phyloP scores from a whole-genome alignment of 768 basidiomycete species.

The Candolleomyces eurysporus region DNA sequence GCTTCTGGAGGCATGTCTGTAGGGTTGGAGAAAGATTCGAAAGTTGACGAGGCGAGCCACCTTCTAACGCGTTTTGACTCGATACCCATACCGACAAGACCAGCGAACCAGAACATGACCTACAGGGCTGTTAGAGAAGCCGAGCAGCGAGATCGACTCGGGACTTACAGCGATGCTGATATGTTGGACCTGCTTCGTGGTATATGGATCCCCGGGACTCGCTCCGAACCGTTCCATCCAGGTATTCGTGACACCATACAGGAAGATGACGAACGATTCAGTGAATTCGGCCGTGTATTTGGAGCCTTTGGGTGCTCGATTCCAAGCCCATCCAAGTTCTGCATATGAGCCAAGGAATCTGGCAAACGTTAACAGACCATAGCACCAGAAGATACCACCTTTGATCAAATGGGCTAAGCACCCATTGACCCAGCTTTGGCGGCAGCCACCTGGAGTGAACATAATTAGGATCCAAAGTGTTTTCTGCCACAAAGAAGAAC shows the following conservation, averaged over 20 bases:
- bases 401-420: constrained; percentile 93
- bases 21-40: constrained; percentile 25
- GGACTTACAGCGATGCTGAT: constrained; percentile 81
- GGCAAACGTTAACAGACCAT: constrained; percentile 85
- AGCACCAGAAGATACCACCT: constrained; percentile 91
- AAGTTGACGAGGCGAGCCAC: constrained; percentile 67
- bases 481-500: constrained; percentile 5
- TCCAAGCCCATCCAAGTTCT: constrained; percentile 95
- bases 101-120: constrained; percentile 96
- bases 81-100: constrained; percentile 85
- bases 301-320: constrained; percentile 53
- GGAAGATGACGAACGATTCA: constrained; percentile 79
- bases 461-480: constrained; percentile 9
- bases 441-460: constrained; percentile 61
- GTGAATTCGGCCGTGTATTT: constrained; percentile 70
- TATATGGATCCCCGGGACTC: constrained; percentile 75
- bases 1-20: constrained; percentile 35
- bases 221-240: constrained; percentile 98
- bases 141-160: neutral
- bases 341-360: constrained; percentile 91
- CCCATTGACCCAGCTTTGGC: constrained; percentile 72
- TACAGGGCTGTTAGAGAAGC: constrained; percentile 18
- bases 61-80: constrained; percentile 73
- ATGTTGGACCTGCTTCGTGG: constrained; percentile 91
- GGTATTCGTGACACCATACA: constrained; percentile 87